A percentile compares a stretch with the other conserved stretches of the same genome.
Conservation (phyloP, 1,284 basidiomycete genomes). For the Apiotrichum veenhuisii region DNA sequence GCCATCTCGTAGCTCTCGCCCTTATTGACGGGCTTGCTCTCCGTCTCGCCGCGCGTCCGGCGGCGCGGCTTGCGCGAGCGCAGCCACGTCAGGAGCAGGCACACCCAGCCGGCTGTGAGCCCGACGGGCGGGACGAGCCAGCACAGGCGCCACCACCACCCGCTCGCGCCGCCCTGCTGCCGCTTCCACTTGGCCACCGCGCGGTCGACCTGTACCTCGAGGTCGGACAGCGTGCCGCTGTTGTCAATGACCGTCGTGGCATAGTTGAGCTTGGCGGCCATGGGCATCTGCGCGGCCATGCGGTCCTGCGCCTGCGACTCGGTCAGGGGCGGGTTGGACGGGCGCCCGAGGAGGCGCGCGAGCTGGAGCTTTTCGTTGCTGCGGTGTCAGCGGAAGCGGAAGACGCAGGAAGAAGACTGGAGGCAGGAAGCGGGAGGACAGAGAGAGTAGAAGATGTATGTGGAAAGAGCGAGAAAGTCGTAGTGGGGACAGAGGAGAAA, state of each 20-base stretch:
- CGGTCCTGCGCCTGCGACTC: constrained; percentile 61
- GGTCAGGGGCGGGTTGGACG: constrained; percentile 57
- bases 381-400: constrained; percentile 57
- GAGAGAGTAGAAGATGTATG: no score
- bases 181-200: constrained; percentile 60
- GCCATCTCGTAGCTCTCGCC: constrained; percentile 35
- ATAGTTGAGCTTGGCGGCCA: constrained; percentile 72
- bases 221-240: constrained; percentile 66
- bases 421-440: not conserved
- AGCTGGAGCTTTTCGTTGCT: constrained; percentile 61
- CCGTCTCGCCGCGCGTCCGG: constrained; percentile 32
- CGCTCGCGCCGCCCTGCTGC: constrained; percentile 54
- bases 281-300: constrained; percentile 74
- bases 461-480: no score
- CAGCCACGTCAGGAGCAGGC: constrained; percentile 24
- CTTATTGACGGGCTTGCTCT: constrained; percentile 8
- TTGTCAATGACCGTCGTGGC: constrained; percentile 90
- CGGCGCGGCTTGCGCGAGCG: constrained; percentile 7
- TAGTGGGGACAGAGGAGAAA: no score
- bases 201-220: constrained; percentile 65
- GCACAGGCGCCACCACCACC: constrained; percentile 62
- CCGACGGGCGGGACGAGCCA: constrained; percentile 82
- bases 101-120: constrained; percentile 38
- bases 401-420: not conserved
- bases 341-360: constrained; percentile 67